Conservation (phyloP, 1,284 basidiomycete genomes). For the Ustilago sp. region DNA sequence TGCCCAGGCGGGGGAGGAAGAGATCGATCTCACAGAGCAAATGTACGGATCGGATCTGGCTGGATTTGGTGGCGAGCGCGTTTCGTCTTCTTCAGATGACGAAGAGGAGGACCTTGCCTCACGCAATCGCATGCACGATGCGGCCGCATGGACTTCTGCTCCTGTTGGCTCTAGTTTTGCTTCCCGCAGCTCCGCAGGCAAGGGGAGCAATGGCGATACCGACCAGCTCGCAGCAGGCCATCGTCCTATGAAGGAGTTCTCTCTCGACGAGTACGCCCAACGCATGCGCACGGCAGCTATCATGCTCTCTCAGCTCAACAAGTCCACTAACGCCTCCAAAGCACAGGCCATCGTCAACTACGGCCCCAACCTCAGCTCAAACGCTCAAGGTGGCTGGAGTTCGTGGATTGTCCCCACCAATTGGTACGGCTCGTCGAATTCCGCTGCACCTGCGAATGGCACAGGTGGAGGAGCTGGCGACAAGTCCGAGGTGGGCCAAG, state of each 20-base stretch:
- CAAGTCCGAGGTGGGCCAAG: constrained; percentile 57
- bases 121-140: constrained; percentile 62
- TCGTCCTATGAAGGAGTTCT: constrained; percentile 56
- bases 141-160: constrained; percentile 57
- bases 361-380: constrained; percentile 46
- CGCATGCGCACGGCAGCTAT: constrained; percentile 98
- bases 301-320: constrained; percentile 95
- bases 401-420: constrained; percentile 65
- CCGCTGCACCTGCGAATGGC: constrained; percentile 15
- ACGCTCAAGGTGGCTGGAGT: constrained; percentile 62
- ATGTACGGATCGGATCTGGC: constrained; percentile 65
- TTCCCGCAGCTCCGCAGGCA: not conserved
- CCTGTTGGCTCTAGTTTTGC: constrained; percentile 10
- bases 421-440: constrained; percentile 44
- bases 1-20: constrained; percentile 44
- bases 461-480: constrained; percentile 38
- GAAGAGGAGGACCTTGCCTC: constrained; percentile 58
- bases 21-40: constrained; percentile 67
- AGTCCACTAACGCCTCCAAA: constrained; percentile 53
- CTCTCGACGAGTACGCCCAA: constrained; percentile 93
- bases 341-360: constrained; percentile 60
- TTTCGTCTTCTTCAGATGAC: constrained; percentile 24
- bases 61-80: constrained; percentile 59
- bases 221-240: constrained; percentile 29
- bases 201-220: constrained; percentile 2